Evolutionary conservation across 1,139 yeast species (phyloP).

Genomic region (Pichia inconspicua): DNA sequence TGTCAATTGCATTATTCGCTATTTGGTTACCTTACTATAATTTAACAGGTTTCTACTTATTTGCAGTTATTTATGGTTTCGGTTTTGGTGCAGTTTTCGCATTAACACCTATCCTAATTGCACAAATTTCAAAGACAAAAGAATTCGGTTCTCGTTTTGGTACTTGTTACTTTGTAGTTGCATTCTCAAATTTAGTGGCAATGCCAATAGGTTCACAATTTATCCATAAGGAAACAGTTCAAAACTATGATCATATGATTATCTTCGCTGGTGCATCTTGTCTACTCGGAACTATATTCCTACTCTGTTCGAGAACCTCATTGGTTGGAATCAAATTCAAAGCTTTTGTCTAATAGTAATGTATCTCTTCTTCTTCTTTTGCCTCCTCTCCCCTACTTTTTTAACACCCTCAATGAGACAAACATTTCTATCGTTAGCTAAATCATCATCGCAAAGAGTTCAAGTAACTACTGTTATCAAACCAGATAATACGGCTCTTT

Average conservation of each 20-base stretch:
- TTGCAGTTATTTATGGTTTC: conserved; percentile 35
- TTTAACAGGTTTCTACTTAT: conserved; percentile 29
- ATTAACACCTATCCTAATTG: conserved; percentile 35
- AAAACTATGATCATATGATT: conserved; percentile 29
- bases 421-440: conserved; percentile 4
- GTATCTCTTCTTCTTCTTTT: neutral
- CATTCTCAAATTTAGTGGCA: conserved; percentile 49
- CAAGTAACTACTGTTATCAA: conserved; percentile 2
- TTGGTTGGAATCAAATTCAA: conserved; percentile 29
- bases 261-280: conserved; percentile 31
- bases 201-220: conserved; percentile 50
- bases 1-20: conserved; percentile 29
- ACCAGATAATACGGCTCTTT: conserved; percentile 18
- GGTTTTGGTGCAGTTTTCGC: conserved; percentile 25
- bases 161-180: conserved; percentile 56
- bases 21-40: conserved; percentile 41
- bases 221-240: conserved; percentile 29
- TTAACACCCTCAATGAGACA: neutral
- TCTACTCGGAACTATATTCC: conserved; percentile 23
- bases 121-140: conserved; percentile 57
- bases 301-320: conserved; percentile 29
- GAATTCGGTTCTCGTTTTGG: conserved; percentile 65
- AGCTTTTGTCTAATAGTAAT: conserved; percentile 11
- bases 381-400: neutral
- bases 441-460: conserved; percentile 11